Evolutionary conservation across 768 basidiomycete species (phyloP).

Genomic region (Coprinopsis marcescibilis): DNA sequence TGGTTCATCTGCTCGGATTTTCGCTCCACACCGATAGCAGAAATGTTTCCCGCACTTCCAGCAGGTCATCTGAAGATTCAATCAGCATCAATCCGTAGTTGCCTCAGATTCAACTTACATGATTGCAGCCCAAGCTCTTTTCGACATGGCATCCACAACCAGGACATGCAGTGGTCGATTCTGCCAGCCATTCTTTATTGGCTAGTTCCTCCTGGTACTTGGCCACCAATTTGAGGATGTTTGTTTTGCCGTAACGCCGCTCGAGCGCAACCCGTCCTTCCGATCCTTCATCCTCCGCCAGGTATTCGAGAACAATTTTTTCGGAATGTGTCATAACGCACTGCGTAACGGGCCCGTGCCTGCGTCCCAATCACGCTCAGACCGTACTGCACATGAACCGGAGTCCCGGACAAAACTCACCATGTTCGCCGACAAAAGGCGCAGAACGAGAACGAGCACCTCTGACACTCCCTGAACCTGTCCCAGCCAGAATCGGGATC

Average conservation of each 20-base stretch:
- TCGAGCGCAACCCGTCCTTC: conserved; percentile 49
- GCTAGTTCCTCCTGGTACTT: conserved; percentile 68
- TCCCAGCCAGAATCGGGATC: conserved; percentile 66
- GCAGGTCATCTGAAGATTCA: conserved; percentile 63
- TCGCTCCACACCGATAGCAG: conserved; percentile 72
- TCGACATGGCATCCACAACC: conserved; percentile 70
- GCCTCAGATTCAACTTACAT: conserved; percentile 46
- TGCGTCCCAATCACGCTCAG: conserved; percentile 21
- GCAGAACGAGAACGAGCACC: conserved; percentile 78
- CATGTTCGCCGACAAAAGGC: conserved; percentile 78
- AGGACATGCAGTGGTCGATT: conserved; percentile 66
- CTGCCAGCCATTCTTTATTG: conserved; percentile 68
- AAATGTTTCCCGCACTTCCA: conserved; percentile 72
- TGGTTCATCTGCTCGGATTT: conserved; percentile 44
- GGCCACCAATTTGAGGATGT: conserved; percentile 53
- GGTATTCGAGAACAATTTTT: conserved; percentile 60
- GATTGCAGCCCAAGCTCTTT: conserved; percentile 81
- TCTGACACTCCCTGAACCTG: conserved; percentile 62
- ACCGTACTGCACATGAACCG: conserved; percentile 75
- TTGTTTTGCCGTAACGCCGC: conserved; percentile 54
- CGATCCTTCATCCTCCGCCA: conserved; percentile 49
- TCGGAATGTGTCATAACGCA: conserved; percentile 70
- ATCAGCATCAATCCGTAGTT: conserved; percentile 8
- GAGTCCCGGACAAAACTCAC: conserved; percentile 33
- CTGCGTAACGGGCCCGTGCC: conserved; percentile 76